Base-by-base conservation (phyloP, 2,329 filamentous ascomycete species). In the Penicillium verrucosum region DNA sequence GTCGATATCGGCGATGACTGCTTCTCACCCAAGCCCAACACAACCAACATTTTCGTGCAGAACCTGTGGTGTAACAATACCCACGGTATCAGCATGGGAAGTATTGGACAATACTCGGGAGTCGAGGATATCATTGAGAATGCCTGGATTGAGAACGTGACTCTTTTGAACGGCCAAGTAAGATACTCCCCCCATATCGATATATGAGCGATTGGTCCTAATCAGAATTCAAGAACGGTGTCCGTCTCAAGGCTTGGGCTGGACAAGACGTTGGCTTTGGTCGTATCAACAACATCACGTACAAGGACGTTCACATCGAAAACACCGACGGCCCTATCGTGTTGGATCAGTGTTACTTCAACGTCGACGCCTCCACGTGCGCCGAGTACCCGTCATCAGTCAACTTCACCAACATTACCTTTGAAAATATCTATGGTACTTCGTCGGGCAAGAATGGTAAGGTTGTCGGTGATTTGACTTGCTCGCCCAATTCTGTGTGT, bases 341-440 rank as follows among this genome's bases (percentile, higher is more conserved):
- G 36, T 72, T 87, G 8, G 84, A 86, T 64, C 83, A 83, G 29
- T 86, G 84, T 71, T 86, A 86, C 70, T 86, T 86, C 69, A 81
- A 85, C 59, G 75, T 84, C 59, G 78, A 81, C 54, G 61, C 74
- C 4, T 77, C 78, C 0, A 76, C 77, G 2, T 86, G 84, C 63
- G 77, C 79, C 2, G 57, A 75, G 14, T 81, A 82, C 60, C 83
- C 84, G 0, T 83, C 81, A 0, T 74, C 76, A 8, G 83, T 86
- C 61, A 81, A 86, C 63, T 80, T 86, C 55, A 82, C 80, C 27
- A 81, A 86, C 65, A 78, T 87, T 32, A 73, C 73, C 0, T 86
- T 86, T 58, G 75, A 84, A 63, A 85, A 85, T 64, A 80, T 86
- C 58, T 77, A 78, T 0, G 84, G 84, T 0, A 80, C 79, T 21